Evolutionary conservation across 2,329 filamentous ascomycete species (phyloP).

Genomic region (Xylariaceae sp.): DNA sequence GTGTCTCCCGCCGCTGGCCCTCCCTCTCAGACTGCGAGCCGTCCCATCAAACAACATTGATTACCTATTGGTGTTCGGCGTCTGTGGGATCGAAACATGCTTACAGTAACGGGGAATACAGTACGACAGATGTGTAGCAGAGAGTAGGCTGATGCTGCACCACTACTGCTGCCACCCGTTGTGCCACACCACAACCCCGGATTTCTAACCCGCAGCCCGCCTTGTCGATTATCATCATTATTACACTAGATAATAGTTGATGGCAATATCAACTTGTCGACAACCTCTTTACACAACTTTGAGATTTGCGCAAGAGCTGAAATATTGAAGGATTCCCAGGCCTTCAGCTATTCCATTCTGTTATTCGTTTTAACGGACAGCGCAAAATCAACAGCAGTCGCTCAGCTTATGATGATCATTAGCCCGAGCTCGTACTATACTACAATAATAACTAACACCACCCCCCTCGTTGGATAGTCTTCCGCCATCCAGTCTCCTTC

Average conservation of each 20-base stretch:
- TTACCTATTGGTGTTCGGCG: constrained; percentile 34
- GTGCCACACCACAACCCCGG: constrained; percentile 35
- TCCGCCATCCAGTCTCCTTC: neutral
- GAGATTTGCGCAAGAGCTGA: constrained; percentile 2
- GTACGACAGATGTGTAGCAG: constrained; percentile 10
- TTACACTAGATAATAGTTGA: constrained; percentile 28
- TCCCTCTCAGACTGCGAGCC: constrained; percentile 4
- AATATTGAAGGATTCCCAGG: constrained; percentile 1
- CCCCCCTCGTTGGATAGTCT: constrained; percentile 10
- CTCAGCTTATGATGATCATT: constrained; percentile 13
- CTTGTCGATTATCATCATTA: constrained; percentile 35
- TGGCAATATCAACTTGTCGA: neutral
- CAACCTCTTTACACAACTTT: neutral
- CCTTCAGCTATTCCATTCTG: no score
- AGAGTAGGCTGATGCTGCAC: constrained; percentile 21
- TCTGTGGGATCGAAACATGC: constrained; percentile 25
- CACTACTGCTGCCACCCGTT: constrained; percentile 36
- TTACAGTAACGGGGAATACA: constrained; percentile 18
- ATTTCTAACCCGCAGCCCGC: constrained; percentile 38
- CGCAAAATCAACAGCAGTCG: constrained; percentile 14
- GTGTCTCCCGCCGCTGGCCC: constrained; percentile 13
- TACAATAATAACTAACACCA: constrained; percentile 15
- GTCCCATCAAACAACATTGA: constrained; percentile 21
- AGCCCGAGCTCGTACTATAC: constrained; percentile 9
- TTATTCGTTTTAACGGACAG: no score